Conservation (phyloP, 345 rosid genomes). For the Garcia nutans region DNA sequence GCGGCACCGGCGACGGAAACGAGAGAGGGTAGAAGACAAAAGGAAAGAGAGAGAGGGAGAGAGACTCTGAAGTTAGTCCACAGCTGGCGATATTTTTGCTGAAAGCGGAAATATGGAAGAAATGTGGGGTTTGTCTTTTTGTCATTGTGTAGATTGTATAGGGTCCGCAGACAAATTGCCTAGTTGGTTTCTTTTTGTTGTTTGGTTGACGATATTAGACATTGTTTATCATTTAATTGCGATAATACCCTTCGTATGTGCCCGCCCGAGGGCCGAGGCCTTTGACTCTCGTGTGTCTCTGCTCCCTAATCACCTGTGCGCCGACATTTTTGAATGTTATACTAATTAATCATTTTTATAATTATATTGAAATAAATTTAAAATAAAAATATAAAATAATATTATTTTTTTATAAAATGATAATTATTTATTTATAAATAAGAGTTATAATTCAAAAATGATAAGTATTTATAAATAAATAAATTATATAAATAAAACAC, state of each 20-base stretch:
- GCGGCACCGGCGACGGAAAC: conserved; percentile 24
- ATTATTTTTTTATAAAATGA: too few relatives aligned
- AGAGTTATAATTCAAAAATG: too few relatives aligned
- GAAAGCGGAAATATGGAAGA: background rate
- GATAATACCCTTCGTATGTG: background rate
- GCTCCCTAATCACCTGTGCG: too few relatives aligned
- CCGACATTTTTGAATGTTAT: too few relatives aligned
- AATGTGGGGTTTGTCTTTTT: background rate
- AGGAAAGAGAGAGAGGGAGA: background rate
- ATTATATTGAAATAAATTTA: too few relatives aligned
- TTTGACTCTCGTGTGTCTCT: background rate
- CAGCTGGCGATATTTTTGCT: background rate
- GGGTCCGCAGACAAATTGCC: conserved; percentile 18
- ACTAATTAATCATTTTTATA: too few relatives aligned
- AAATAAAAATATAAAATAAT: too few relatives aligned
- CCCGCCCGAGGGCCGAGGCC: too few relatives aligned
- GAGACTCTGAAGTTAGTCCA: conserved; percentile 6
- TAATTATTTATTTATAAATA: too few relatives aligned
- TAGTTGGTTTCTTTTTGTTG: conserved; percentile 2
- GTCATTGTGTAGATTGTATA: background rate
- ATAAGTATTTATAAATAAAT: too few relatives aligned
- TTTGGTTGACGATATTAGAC: background rate
- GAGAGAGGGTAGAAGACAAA: background rate
- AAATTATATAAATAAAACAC: too few relatives aligned
- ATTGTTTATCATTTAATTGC: background rate